Conservation (phyloP, 768 basidiomycete species). For the Sporobolomyces pararoseus region DNA sequence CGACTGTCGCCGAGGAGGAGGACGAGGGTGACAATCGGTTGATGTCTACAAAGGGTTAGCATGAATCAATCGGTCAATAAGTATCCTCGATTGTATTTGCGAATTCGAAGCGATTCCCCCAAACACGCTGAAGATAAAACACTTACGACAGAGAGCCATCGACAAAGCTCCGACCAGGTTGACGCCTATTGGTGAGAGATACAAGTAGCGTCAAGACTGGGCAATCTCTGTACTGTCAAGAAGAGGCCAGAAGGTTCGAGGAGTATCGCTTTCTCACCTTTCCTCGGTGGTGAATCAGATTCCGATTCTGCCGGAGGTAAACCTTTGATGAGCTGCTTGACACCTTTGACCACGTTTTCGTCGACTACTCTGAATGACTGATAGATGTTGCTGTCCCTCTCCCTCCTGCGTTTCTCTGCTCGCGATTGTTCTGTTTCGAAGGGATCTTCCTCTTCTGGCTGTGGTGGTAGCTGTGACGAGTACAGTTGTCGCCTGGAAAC, state of each 20-base stretch:
- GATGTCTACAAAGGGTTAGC: conserved; percentile 57
- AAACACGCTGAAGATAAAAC: too few species aligned
- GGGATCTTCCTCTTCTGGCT: not conserved
- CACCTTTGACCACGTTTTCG: conserved; percentile 60
- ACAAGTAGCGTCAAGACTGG: too few species aligned
- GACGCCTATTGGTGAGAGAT: too few species aligned
- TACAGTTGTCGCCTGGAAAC: conserved; percentile 34
- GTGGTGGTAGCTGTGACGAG: conserved; percentile 26
- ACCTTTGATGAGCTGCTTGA: conserved; percentile 59
- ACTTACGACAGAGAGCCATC: conserved; percentile 84
- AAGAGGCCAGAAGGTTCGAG: not conserved
- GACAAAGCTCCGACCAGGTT: conserved; percentile 80
- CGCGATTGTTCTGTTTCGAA: not conserved
- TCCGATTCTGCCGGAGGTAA: conserved; percentile 18
- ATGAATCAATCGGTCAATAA: too few species aligned
- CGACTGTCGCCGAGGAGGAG: conserved; percentile 34
- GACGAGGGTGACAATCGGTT: conserved; percentile 56
- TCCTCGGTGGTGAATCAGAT: conserved; percentile 43
- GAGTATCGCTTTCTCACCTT: too few species aligned
- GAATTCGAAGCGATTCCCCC: too few species aligned
- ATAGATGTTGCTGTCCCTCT: conserved; percentile 69
- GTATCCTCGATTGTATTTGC: too few species aligned
- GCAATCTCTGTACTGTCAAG: too few species aligned
- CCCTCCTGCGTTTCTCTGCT: not conserved
- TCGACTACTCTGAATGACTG: conserved; percentile 77